phyloP scores from a whole-genome alignment of 169 alveolate genomes.

The Plasmodium relictum region DNA sequence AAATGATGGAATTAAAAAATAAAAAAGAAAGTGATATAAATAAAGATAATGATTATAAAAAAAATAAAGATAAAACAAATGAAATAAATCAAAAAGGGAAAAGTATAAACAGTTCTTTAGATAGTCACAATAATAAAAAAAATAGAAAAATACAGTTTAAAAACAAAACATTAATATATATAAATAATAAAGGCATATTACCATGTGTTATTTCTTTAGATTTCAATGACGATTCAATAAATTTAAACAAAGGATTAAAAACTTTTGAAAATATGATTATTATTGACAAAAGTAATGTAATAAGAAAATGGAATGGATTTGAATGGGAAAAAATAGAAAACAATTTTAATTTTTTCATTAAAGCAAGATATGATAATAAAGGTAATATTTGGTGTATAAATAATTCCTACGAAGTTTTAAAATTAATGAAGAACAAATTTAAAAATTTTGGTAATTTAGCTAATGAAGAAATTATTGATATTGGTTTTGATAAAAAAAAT shows the following conservation, averaged over 20 bases:
- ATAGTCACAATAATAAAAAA: background rate
- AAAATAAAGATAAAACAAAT: background rate
- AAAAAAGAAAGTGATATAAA: background rate
- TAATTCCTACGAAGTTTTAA: constrained; percentile 38
- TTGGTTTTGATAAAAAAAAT: constrained; percentile 73
- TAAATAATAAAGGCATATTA: background rate
- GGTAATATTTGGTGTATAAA: constrained; percentile 71
- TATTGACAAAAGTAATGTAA: constrained; percentile 34
- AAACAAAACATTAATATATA: background rate
- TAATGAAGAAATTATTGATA: constrained; percentile 68
- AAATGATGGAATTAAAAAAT: constrained; percentile 14
- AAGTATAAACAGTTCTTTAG: background rate
- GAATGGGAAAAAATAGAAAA: constrained; percentile 57
- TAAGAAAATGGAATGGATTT: constrained; percentile 76
- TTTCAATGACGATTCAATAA: constrained; percentile 33
- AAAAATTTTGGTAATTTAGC: constrained; percentile 51
- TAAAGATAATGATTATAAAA: background rate
- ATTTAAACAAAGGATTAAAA: constrained; percentile 54
- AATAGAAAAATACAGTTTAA: background rate
- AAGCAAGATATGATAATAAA: constrained; percentile 71
- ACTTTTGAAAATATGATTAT: constrained; percentile 41
- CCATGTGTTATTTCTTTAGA: constrained; percentile 17
- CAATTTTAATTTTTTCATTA: constrained; percentile 37
- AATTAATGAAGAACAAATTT: constrained; percentile 23
- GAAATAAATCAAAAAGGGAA: background rate